Evolutionary conservation across 2,329 filamentous ascomycete genomes (phyloP), one percentile per base, ranked within the genome.

Genomic region (Aspergillus hiratsukae): DNA sequence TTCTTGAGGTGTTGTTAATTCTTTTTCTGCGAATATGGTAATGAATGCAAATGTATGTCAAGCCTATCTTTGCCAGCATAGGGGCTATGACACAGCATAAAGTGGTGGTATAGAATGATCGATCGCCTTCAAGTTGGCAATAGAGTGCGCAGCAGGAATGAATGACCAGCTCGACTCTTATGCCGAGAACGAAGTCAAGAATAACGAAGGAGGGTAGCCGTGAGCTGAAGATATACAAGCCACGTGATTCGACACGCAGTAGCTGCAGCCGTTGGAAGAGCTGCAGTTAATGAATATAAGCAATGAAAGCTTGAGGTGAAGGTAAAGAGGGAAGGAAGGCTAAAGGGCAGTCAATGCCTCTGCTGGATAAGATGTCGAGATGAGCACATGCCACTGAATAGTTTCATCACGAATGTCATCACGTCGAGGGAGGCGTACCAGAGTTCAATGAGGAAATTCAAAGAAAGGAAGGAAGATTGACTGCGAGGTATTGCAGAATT

Each of bases 261-360:
- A 49, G 48, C 17, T 40, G n/a, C 45, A 40, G 50, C 27, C 56
- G 50, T 31, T 41, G 52, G 43, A 51, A 28, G 46, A 51, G 52
- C 35, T 52, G 31, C 31, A 51, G 48, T 23, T 27, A 35, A 14
- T 51, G 25, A 53, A 54, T 59, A 51, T 10, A 57, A 64, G 11
- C 4, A 17, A 14, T 7, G 11, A 61, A 61, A 63, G 59, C 51
- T 56, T 49, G 41, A 55, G 29, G 52, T 29, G 25, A 37, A 52
- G 51, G 31, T 37, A 48, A 59, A 45, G 57, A 64, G 62, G 58
- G 43, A 53, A 45, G 59, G 63, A 64, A 35, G 59, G 65, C 64
- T 56, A 59, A 49, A 65, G 62, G 65, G 64, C 68, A 70, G 56
- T 69, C 69, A 70, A 71, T 71, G 65, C 67, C 69, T 64, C 64